Evolutionary conservation across 768 basidiomycete species (phyloP).

Genomic region (Megacollybia marginata): DNA sequence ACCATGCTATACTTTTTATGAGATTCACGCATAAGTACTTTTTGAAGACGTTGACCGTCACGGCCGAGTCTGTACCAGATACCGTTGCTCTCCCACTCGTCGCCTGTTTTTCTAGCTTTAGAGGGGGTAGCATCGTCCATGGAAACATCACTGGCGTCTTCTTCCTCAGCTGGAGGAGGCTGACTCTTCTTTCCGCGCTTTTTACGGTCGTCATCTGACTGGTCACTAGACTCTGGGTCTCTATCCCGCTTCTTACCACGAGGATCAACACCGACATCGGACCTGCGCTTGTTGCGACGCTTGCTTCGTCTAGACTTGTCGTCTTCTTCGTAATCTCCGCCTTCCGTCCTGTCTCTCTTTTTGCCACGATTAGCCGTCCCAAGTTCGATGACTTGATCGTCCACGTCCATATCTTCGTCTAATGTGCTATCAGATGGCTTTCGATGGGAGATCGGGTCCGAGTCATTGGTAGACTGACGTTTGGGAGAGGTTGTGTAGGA

Average conservation of each 20-base stretch:
- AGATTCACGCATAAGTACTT: constrained; percentile 64
- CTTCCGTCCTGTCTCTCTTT: constrained; percentile 73
- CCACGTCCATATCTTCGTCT: constrained; percentile 39
- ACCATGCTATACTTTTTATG: constrained; percentile 72
- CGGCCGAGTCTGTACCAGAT: constrained; percentile 64
- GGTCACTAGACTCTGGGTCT: constrained; percentile 41
- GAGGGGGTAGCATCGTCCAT: constrained; percentile 45
- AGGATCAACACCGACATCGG: constrained; percentile 26
- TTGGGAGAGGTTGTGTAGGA: too few relatives aligned
- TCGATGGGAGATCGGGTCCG: too few relatives aligned
- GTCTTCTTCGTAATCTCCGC: constrained; percentile 40
- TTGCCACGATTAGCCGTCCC: constrained; percentile 38
- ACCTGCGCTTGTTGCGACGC: constrained; percentile 50
- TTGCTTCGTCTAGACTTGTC: constrained; percentile 37
- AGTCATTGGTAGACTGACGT: constrained; percentile 7
- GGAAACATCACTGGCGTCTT: constrained; percentile 37
- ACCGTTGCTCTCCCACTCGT: constrained; percentile 72
- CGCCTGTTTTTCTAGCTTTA: constrained; percentile 55
- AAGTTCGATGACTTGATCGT: constrained; percentile 20
- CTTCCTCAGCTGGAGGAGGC: constrained; percentile 21
- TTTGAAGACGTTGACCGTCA: constrained; percentile 63
- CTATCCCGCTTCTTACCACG: constrained; percentile 67
- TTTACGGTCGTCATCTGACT: constrained; percentile 35
- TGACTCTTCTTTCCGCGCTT: constrained; percentile 45
- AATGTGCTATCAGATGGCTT: background rate